Evolutionary conservation across 2,329 filamentous ascomycete species (phyloP), one percentile per base, ranked within the genome.

Genomic region (Penicillium sp.): DNA sequence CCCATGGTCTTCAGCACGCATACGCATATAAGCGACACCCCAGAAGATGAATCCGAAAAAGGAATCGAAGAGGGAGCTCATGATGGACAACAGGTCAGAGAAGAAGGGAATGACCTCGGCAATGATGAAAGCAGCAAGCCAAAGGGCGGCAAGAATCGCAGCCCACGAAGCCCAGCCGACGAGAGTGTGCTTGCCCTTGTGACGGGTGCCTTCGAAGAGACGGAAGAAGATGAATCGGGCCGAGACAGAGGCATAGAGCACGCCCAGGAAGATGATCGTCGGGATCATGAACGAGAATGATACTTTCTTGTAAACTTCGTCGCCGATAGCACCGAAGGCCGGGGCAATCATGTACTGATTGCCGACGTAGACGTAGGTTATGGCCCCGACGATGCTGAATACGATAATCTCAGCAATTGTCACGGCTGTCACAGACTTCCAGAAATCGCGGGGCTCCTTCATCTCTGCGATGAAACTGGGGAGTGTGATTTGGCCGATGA

Each of bases 391-490:
- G 37, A 93, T 72, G 63, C 85, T 87, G 72, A 95, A 96, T 14
- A 95, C 78, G 51, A 95, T 80, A 49, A 95, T 80, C 64, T 96
- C 90, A 47, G 86, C 86, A 56, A 95, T 87, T 10, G 91, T 95
- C 53, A 95, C 90, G 2, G 86, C 86, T 82, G 89, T 95, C 1
- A 96, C 80, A 2, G 91, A 89, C 72, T 96, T 96, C 61, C 89
- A 89, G 65, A 96, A 96, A 59, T 96, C 91, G 49, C 80, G 83
- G 1, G 79, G 82, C 39, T 83, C 76, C 64, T 80, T 87, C 91
- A 96, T 96, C 71, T 96, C 91, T 3, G 91, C 90, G 57, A 96
- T 96, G 74, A 96, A 96, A 60, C 87, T 92, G 0, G 91, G 91
- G 12, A 96, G 78, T 0, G 91, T 95, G 62, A 95, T 95, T 67